A percentile compares a stretch with the other conserved stretches of the same genome.
phyloP scores from a whole-genome alignment of 2,329 filamentous ascomycete genomes.

The Apiospora sp. region DNA sequence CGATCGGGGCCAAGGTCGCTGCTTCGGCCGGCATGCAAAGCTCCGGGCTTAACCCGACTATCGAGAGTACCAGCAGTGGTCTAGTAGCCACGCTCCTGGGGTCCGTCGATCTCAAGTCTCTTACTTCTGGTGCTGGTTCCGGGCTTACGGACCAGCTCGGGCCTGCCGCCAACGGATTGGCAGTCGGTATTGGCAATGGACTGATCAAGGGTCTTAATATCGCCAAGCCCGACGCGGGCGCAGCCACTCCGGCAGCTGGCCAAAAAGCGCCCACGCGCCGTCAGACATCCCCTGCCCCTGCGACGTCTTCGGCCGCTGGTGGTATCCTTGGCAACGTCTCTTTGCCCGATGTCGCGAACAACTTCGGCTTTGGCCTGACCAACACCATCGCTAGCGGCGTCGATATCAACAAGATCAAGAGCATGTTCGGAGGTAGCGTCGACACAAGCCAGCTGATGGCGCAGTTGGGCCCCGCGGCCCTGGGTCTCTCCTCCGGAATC shows the following conservation, averaged over 20 bases:
- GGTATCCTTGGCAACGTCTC: neutral
- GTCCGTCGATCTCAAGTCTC: slow-evolving; percentile 33
- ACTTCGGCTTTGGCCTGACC: slow-evolving; percentile 32
- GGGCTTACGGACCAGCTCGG: slow-evolving; percentile 17
- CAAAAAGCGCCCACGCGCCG: neutral
- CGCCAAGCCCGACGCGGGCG: neutral
- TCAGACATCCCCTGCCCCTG: neutral
- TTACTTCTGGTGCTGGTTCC: slow-evolving; percentile 27
- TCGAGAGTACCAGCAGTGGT: slow-evolving; percentile 43
- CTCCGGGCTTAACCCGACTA: slow-evolving; percentile 40
- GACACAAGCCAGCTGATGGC: slow-evolving; percentile 28
- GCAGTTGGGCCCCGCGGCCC: slow-evolving; percentile 29
- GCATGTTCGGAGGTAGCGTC: slow-evolving; percentile 34
- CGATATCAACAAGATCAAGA: slow-evolving; percentile 27
- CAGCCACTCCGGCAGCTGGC: neutral
- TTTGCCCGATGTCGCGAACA: slow-evolving; percentile 23
- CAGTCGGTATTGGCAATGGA: slow-evolving; percentile 32
- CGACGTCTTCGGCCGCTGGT: neutral
- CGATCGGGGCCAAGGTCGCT: slow-evolving; percentile 32
- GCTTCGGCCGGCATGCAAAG: slow-evolving; percentile 40
- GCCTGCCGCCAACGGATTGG: slow-evolving; percentile 31
- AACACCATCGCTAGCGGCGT: slow-evolving; percentile 31
- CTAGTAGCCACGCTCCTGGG: slow-evolving; percentile 39
- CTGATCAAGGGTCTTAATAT: slow-evolving; percentile 30
- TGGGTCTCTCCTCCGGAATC: slow-evolving; percentile 31